Base-by-base conservation (phyloP, 306 rosid species). In the Rosa rugosa region DNA sequence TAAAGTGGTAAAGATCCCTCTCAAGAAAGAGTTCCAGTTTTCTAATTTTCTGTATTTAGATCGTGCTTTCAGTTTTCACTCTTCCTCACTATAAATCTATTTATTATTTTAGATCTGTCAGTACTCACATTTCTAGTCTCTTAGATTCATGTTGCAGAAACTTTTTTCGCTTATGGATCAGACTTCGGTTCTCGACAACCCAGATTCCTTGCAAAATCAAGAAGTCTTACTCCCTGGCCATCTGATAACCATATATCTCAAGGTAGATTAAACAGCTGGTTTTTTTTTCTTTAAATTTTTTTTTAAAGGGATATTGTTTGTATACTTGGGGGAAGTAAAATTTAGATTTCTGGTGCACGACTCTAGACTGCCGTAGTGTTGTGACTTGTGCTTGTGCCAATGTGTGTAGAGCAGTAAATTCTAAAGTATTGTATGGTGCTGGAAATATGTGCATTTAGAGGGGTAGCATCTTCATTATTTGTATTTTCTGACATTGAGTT, bases 191-290 rank as follows among this genome's bases (percentile, higher is more conserved):
- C 85, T 83, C 0, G 99, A 95, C 91, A 95, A 90, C 77, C 86
- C 97, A 23, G 99, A 95, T 82, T 87, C 98, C 78, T 85, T 95
- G 85, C 99, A 95, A 84, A 95, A 95, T 78, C 99, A 93, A 45
- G 99, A 95, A 72, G 96, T 91, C 84, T 74, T 93, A 59, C 98
- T 91, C 76, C 98, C 99, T 72, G 99, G 99, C 74, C 98, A 95
- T 83, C 83, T 95, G 81, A 91, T 95, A 83, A 83, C 93, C 80
- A 79, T 93, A 78, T 95, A 95, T 89, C 84, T 95, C 34, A 95
- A 95, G 99, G 97, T 95, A 85, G 77, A 77, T 51, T 85, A 63
- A 47, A 68, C 51, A 34, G 18, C 13, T 53, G 22, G 17, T 16
- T 59, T 27, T 27, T 10, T 50, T 50, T 13, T 13, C 16, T 13